Percentiles rank a stretch among this genome's conserved stretches.
These are phyloP conservation scores for Alternaria atra DNA, from an alignment of 2,329 filamentous ascomycete species.

Conservation along the genomic window DNA sequence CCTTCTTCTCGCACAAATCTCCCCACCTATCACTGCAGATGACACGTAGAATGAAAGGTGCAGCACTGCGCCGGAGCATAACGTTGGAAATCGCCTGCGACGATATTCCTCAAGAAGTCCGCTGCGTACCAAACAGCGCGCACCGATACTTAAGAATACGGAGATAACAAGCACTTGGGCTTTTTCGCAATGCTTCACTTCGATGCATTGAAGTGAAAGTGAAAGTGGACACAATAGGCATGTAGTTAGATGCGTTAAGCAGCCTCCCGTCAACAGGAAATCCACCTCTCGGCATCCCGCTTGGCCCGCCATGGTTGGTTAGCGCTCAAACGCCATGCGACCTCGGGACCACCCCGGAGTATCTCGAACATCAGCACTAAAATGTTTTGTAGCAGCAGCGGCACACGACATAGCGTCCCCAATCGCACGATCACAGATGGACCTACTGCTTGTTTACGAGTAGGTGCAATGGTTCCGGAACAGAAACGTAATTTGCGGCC, in stretches of 20 bases:
- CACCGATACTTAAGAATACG: not conserved
- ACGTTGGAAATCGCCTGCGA: not conserved
- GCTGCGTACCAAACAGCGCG: not conserved
- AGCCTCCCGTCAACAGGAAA: not conserved
- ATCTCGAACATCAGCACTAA: not conserved
- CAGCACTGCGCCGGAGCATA: not conserved
- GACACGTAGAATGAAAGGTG: not conserved
- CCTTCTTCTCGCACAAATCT: not conserved
- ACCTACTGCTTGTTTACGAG: not conserved
- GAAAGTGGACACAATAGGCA: not conserved
- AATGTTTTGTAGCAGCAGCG: not conserved
- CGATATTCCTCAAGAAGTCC: not conserved
- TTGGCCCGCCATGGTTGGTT: slow-evolving; percentile 1
- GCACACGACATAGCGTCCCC: not conserved
- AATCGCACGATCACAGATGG: not conserved
- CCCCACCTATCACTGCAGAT: not conserved
- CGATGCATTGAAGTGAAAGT: not conserved
- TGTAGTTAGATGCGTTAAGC: not conserved
- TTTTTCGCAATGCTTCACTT: not conserved
- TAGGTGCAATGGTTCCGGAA: not conserved
- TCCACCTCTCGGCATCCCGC: not conserved
- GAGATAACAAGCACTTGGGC: not conserved
- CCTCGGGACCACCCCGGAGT: not conserved
- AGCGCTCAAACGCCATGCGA: slow-evolving; percentile 1
- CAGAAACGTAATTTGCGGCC: not conserved